Evolutionary conservation across 768 basidiomycete species (phyloP).

Genomic region (Serendipita sp.): DNA sequence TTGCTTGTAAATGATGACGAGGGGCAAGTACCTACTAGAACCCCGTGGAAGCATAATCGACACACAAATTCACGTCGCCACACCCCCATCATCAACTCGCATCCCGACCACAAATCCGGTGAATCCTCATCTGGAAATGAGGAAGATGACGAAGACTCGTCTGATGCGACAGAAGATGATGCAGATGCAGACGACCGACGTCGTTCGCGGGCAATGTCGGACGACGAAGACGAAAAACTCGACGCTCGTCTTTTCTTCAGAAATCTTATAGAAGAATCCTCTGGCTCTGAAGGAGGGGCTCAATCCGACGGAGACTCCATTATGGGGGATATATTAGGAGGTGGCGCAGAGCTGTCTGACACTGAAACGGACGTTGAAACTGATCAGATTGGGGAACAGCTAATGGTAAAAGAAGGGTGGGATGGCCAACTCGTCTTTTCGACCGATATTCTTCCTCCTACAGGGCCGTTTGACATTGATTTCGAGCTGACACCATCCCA

Average conservation of each 20-base stretch:
- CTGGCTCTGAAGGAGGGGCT: neutral
- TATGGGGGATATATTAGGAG: neutral
- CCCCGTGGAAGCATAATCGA: neutral
- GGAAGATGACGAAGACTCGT: slow-evolving; percentile 1
- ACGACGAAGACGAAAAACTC: neutral
- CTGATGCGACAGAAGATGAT: neutral
- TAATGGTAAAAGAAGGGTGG: slow-evolving; percentile 5
- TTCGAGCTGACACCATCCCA: neutral
- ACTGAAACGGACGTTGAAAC: slow-evolving; percentile 1
- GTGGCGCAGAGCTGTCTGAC: neutral
- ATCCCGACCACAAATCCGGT: neutral
- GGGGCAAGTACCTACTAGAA: neutral
- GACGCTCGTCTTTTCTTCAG: slow-evolving; percentile 2
- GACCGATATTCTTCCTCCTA: slow-evolving; percentile 1
- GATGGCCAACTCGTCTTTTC: slow-evolving; percentile 5
- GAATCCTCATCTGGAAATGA: neutral
- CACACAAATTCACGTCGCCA: neutral
- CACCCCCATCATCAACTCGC: neutral
- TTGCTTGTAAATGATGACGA: neutral
- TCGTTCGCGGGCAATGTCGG: neutral
- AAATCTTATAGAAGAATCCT: neutral
- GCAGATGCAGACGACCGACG: neutral
- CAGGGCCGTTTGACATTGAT: slow-evolving; percentile 1
- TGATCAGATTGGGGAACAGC: neutral
- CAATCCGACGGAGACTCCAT: neutral